Evolutionary conservation across 441 rosid genomes (phyloP).

Genomic region (Pelargonium myrrhifolium): DNA sequence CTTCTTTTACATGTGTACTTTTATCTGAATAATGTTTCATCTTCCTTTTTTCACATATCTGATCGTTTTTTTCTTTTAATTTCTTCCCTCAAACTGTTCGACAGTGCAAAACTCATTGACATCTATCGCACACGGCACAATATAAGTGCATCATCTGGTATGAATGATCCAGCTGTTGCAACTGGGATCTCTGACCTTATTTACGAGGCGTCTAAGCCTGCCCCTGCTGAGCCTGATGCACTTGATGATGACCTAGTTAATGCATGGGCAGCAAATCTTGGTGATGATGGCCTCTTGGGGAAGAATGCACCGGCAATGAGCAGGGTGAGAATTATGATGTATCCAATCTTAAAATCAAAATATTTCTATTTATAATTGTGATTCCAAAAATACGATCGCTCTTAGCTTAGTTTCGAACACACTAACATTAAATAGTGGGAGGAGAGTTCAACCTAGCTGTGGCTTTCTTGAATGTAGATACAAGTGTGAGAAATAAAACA

Average conservation of each 20-base stretch:
- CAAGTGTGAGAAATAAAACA: not conserved
- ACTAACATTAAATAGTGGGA: not conserved
- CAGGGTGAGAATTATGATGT: conserved; percentile 51
- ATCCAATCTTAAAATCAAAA: not conserved
- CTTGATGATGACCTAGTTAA: conserved; percentile 97
- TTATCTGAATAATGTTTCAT: not conserved
- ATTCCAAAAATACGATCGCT: not conserved
- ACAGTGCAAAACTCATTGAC: conserved; percentile 89
- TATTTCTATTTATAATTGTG: not conserved
- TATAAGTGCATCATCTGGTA: conserved; percentile 77
- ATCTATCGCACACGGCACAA: conserved; percentile 79
- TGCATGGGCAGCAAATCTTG: conserved; percentile 99
- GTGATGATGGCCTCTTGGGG: conserved; percentile 83
- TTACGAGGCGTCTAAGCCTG: conserved; percentile 69
- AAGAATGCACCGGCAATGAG: conserved; percentile 91
- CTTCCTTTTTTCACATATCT: not conserved
- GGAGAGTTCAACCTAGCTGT: not conserved
- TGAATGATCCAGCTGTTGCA: conserved; percentile 88
- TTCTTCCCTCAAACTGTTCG: conserved; percentile 17
- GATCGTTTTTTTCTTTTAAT: not conserved
- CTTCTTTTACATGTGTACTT: not conserved
- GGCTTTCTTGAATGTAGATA: not conserved
- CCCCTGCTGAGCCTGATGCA: conserved; percentile 55
- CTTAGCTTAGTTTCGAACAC: not conserved
- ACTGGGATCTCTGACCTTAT: conserved; percentile 93